These are phyloP conservation scores for Colletotrichum ledebouriae DNA, from an alignment of 2,329 filamentous ascomycete species.

Conservation along the genomic window DNA sequence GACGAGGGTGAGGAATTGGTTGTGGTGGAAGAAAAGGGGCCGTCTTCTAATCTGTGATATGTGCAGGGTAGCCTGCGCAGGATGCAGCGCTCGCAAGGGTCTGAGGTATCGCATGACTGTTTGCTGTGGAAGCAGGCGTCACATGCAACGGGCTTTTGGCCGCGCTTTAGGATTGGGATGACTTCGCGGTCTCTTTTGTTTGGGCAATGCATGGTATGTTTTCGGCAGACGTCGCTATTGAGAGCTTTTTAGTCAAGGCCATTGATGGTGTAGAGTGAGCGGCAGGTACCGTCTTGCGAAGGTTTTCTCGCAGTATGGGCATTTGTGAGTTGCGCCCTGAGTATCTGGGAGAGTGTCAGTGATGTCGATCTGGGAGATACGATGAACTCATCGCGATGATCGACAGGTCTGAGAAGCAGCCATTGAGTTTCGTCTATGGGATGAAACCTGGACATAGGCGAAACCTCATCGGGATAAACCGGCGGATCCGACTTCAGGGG, in stretches of 20 bases:
- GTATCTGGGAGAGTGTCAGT: constrained; percentile 30
- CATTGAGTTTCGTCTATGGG: neutral
- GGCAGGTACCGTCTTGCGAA: constrained; percentile 43
- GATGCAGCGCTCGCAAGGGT: constrained; percentile 47
- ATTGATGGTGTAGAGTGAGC: neutral
- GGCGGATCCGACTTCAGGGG: neutral
- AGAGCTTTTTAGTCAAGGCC: neutral
- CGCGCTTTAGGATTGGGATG: constrained; percentile 45
- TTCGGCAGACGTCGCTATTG: constrained; percentile 47
- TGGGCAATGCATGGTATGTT: constrained; percentile 46
- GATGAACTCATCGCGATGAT: constrained; percentile 1
- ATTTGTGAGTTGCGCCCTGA: constrained; percentile 38
- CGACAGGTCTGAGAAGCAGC: constrained; percentile 2
- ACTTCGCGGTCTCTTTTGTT: constrained; percentile 36
- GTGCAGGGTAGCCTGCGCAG: constrained; percentile 44
- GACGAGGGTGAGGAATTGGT: constrained; percentile 6
- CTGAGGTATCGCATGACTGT: constrained; percentile 47
- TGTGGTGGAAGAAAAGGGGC: neutral
- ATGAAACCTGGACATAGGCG: neutral
- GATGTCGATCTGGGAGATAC: neutral
- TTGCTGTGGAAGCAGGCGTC: constrained; percentile 49
- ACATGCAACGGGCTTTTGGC: constrained; percentile 48
- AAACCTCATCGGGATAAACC: neutral
- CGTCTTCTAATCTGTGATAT: constrained; percentile 38
- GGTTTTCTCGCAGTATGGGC: constrained; percentile 44